Percentiles rank a stretch among this genome's conserved stretches.
These are phyloP conservation scores for Entoloma clypeatum DNA, from an alignment of 1,284 basidiomycete species.

Conservation along the genomic window DNA sequence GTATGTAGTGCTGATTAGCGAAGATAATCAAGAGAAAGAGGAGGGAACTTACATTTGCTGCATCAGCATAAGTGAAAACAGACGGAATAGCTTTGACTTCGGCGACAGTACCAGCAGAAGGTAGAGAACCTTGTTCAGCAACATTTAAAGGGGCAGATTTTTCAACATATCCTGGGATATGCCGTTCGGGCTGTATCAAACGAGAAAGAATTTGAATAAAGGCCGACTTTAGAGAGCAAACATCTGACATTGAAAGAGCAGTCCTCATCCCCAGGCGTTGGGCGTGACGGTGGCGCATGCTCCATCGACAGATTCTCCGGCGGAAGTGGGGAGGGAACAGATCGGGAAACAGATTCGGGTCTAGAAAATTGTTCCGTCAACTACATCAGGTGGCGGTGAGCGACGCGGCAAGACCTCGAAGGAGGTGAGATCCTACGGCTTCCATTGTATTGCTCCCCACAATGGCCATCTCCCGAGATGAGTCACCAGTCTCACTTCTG, in stretches of 20 bases:
- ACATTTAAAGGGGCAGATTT: not conserved
- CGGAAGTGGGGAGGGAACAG: not conserved
- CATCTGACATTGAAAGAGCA: no score
- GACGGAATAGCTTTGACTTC: conserved; percentile 19
- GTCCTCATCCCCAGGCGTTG: no score
- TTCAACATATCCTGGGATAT: not conserved
- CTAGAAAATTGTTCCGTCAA: conserved; percentile 7
- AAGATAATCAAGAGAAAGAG: not conserved
- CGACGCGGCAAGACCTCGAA: no score
- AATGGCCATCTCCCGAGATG: no score
- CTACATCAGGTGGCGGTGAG: no score
- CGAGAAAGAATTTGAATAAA: not conserved
- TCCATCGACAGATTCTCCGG: no score
- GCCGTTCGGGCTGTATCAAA: not conserved
- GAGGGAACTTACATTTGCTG: conserved; percentile 32
- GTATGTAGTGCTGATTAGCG: no score
- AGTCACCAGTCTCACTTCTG: no score
- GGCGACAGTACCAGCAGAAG: not conserved
- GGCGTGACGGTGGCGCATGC: not conserved
- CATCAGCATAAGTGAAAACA: conserved; percentile 35
- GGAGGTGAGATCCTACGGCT: no score
- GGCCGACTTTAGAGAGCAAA: no score
- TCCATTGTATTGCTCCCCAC: no score
- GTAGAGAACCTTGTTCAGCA: not conserved
- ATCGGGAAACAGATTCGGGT: no score